A percentile compares a stretch with the other conserved stretches of the same genome.
phyloP scores from a whole-genome alignment of 805 yeast species.

The Priceomyces fermenticarens region DNA sequence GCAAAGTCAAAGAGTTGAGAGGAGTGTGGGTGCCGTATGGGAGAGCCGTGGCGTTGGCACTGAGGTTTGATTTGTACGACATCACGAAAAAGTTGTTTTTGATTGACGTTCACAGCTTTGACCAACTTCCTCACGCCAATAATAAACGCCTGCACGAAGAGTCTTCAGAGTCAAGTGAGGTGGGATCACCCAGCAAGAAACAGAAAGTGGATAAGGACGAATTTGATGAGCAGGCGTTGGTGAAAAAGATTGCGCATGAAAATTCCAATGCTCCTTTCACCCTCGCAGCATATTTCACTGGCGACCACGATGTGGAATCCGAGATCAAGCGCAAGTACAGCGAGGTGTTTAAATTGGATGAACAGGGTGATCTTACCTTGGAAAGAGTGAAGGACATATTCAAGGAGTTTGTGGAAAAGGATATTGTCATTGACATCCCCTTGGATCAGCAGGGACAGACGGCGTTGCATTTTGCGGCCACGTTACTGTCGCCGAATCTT shows the following conservation, averaged over 20 bases:
- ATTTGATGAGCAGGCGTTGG: background rate
- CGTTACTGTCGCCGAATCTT: constrained; percentile 35
- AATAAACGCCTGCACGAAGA: constrained; percentile 16
- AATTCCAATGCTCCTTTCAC: constrained; percentile 38
- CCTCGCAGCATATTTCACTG: constrained; percentile 25
- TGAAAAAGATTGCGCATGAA: constrained; percentile 5
- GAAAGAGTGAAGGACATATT: constrained; percentile 25
- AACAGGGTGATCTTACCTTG: constrained; percentile 11
- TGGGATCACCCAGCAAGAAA: constrained; percentile 33
- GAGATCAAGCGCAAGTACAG: constrained; percentile 32
- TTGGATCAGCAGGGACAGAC: constrained; percentile 40
- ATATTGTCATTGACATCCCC: constrained; percentile 28
- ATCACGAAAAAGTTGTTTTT: constrained; percentile 34
- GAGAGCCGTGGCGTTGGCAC: constrained; percentile 37
- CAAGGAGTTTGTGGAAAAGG: constrained; percentile 16
- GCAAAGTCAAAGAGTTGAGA: constrained; percentile 22
- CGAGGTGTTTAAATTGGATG: constrained; percentile 32
- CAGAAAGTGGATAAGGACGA: constrained; percentile 15
- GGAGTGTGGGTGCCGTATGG: constrained; percentile 46
- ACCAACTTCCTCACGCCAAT: constrained; percentile 27
- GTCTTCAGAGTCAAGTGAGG: constrained; percentile 10
- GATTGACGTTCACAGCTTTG: constrained; percentile 45
- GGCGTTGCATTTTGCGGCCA: constrained; percentile 42
- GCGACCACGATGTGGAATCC: constrained; percentile 23
- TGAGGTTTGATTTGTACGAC: constrained; percentile 38